Conservation (phyloP, 2,329 filamentous ascomycete genomes). For the Colletotrichum sp. region DNA sequence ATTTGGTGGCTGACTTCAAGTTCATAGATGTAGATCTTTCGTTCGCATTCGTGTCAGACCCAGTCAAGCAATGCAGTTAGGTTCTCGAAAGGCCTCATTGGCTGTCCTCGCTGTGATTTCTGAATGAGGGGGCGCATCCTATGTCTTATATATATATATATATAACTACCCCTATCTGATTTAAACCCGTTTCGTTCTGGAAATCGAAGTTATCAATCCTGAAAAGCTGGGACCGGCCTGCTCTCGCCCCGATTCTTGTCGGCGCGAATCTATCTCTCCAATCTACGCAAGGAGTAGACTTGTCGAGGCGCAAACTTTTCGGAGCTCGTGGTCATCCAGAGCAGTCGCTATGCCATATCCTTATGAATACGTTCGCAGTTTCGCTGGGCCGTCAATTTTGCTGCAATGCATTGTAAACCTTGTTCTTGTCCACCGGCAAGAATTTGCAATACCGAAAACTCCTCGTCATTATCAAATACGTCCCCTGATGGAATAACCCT, state of each 20-base stretch:
- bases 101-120: neutral
- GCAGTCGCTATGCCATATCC: neutral
- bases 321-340: neutral
- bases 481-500: rapidly evolving
- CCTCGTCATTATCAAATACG: neutral
- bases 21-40: too few species aligned
- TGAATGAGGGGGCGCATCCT: neutral
- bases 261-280: rapidly evolving
- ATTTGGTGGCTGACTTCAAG: too few species aligned
- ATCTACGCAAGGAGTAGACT: neutral
- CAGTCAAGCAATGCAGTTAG: too few species aligned
- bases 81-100: too few species aligned
- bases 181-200: rapidly evolving
- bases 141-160: neutral
- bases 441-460: too few species aligned
- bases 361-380: rapidly evolving
- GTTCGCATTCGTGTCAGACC: too few species aligned
- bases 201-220: neutral
- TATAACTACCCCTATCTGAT: too few species aligned
- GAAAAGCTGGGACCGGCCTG: neutral
- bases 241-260: neutral
- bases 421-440: too few species aligned
- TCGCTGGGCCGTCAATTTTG: rapidly evolving
- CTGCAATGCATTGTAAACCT: neutral
- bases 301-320: neutral